Evolutionary conservation across 1,139 yeast genomes (phyloP).

Genomic region (Yamadazyma friedrichii): DNA sequence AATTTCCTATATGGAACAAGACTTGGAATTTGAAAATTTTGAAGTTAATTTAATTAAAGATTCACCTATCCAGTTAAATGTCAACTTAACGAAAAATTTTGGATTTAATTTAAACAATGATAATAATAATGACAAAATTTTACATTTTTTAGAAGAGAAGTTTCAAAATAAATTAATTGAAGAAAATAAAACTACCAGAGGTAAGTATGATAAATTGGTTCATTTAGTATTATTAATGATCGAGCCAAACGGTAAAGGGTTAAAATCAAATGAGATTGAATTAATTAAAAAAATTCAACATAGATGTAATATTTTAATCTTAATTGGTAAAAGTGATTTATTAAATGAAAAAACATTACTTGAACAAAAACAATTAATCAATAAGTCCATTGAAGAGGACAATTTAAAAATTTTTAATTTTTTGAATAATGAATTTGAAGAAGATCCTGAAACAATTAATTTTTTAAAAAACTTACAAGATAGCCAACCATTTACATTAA

Average conservation of each 20-base stretch:
- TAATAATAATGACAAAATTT: slow-evolving; percentile 25
- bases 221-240: slow-evolving; percentile 59
- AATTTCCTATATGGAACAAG: not conserved
- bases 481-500: slow-evolving; percentile 22
- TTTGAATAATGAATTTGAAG: slow-evolving; percentile 12
- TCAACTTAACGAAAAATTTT: slow-evolving; percentile 26
- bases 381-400: slow-evolving; percentile 40
- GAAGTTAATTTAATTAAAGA: slow-evolving; percentile 10
- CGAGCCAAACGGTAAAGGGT: slow-evolving; percentile 51
- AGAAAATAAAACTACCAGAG: slow-evolving; percentile 59
- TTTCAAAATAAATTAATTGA: slow-evolving; percentile 56
- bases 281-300: slow-evolving; percentile 50
- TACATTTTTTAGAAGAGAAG: slow-evolving; percentile 52
- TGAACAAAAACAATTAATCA: slow-evolving; percentile 39
- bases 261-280: slow-evolving; percentile 41
- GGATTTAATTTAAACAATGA: slow-evolving; percentile 37
- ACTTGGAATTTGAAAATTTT: slow-evolving; percentile 4
- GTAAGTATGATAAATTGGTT: slow-evolving; percentile 56
- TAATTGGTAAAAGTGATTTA: slow-evolving; percentile 57
- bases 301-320: slow-evolving; percentile 57
- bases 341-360: slow-evolving; percentile 38
- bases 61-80: slow-evolving; percentile 25
- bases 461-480: slow-evolving; percentile 15
- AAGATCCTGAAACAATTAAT: slow-evolving; percentile 11
- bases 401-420: slow-evolving; percentile 54